These are phyloP conservation scores for Arthrobotrys iridis DNA, from an alignment of 2,329 filamentous ascomycete genomes.

Conservation along the genomic window DNA sequence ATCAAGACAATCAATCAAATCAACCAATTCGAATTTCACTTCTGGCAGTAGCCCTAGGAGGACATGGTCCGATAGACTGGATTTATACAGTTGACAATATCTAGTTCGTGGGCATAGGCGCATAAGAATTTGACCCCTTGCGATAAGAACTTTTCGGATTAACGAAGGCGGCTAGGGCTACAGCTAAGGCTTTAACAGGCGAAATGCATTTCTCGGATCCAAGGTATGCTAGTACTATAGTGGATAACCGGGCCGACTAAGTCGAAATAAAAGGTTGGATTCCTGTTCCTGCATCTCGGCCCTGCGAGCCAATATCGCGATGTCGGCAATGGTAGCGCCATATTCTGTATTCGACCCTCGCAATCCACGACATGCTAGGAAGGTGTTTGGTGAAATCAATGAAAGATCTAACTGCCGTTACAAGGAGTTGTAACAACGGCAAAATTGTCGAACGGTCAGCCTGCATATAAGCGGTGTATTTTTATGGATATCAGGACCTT, in stretches of 20 bases:
- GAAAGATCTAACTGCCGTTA: slow-evolving; percentile 29
- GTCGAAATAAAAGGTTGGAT: neutral
- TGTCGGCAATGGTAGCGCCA: neutral
- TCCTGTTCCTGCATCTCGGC: slow-evolving; percentile 32
- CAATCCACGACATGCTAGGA: neutral
- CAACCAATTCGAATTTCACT: too few species aligned
- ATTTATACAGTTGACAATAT: too few species aligned
- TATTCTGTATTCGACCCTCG: neutral
- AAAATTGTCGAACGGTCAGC: slow-evolving; percentile 35
- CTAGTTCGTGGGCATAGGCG: neutral
- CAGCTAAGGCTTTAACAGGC: neutral
- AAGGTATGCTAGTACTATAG: slow-evolving; percentile 18
- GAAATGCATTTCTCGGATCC: slow-evolving; percentile 30
- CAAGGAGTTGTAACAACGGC: slow-evolving; percentile 24
- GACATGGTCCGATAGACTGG: too few species aligned
- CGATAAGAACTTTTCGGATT: neutral
- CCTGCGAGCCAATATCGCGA: neutral
- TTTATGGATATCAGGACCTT: neutral
- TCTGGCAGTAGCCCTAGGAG: too few species aligned
- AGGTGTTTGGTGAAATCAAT: neutral
- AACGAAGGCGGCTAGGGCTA: neutral
- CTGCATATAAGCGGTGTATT: slow-evolving; percentile 24
- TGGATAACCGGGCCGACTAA: slow-evolving; percentile 34
- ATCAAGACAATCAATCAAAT: too few species aligned
- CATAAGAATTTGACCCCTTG: neutral